Evolutionary conservation across 495 filamentous ascomycete species (phyloP), one percentile per base, ranked within the genome.

Genomic region (Corynascus novoguineensis): DNA sequence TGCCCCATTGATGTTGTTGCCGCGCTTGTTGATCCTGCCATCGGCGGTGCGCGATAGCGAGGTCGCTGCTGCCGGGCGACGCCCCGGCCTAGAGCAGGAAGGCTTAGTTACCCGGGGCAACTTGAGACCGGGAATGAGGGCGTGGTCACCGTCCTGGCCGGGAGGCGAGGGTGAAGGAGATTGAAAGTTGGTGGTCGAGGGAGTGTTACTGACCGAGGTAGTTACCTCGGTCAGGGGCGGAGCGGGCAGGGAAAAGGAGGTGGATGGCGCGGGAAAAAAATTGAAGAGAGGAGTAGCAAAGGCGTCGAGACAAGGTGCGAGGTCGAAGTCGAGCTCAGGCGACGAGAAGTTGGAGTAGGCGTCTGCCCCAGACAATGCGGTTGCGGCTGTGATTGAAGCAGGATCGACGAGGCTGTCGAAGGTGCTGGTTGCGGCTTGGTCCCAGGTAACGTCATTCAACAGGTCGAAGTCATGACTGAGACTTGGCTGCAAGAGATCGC

Each of bases 61-160:
- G 2, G 54, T n/a, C n/a, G n/a, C 34, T 4, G 7, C 54, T n/a
- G 54, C 45, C 8, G 54, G 46, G 32, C 54, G 54, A 35, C 54
- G 56, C 32, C 54, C 54, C 21, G 58, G 52, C 48, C 34, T 57
- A 48, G 53, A 32, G 24, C 40, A 25, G 25, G 27, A 3, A 17
- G 24, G n/a, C 19, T 28, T 44, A 3, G 40, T 15, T 10, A n/a
- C n/a, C n/a, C 35, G 19, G 5, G 59, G 53, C 38, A 61, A 45
- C 49, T 53, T 57, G 51, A 61, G 48, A 12, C 59, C 59, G 14
- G 53, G 59, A 14, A 53, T 11, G 27, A 61, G 32, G 19, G 8
- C 27, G 0, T 41, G 8, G 27, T 28, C 49, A 28, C 34, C 34
- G 38, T 46, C 40, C 24, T 48, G 54, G 35, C 46, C 48, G 25